Evolutionary conservation across 768 basidiomycete genomes (phyloP).

Genomic region (Kwoniella sp.): DNA sequence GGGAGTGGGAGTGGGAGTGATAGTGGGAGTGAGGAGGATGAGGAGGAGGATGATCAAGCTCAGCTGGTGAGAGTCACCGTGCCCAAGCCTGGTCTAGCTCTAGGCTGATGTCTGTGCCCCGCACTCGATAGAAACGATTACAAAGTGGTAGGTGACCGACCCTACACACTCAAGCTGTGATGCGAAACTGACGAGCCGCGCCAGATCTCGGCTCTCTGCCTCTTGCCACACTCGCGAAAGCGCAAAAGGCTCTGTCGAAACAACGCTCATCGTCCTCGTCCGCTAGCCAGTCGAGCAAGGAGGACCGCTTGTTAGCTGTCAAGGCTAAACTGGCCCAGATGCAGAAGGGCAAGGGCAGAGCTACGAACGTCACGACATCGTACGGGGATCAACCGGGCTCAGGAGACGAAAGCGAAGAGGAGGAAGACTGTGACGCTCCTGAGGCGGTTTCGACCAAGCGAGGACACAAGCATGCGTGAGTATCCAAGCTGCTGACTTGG

Average conservation of each 20-base stretch:
- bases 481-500: slow-evolving; percentile 9
- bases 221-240: slow-evolving; percentile 62
- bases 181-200: neutral
- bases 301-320: slow-evolving; percentile 31
- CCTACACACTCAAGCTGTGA: no score
- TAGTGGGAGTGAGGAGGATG: slow-evolving; percentile 19
- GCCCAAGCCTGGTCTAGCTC: neutral
- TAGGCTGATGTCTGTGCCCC: neutral
- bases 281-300: slow-evolving; percentile 9
- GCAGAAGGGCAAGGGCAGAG: slow-evolving; percentile 49
- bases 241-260: slow-evolving; percentile 57
- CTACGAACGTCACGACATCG: slow-evolving; percentile 24
- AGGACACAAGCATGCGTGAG: slow-evolving; percentile 80
- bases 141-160: slow-evolving; percentile 41
- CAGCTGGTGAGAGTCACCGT: slow-evolving; percentile 8
- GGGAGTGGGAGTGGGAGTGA: slow-evolving; percentile 14
- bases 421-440: slow-evolving; percentile 48
- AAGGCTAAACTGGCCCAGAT: slow-evolving; percentile 46
- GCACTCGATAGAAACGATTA: slow-evolving; percentile 15
- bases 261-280: slow-evolving; percentile 11
- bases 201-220: slow-evolving; percentile 52
- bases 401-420: slow-evolving; percentile 36
- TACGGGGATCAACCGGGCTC: slow-evolving; percentile 16
- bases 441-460: slow-evolving; percentile 57
- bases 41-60: slow-evolving; percentile 17